Evolutionary conservation across 116 monocot species (phyloP), one percentile per base, ranked within the genome.

Genomic region (Trichopus zeylanicus): DNA sequence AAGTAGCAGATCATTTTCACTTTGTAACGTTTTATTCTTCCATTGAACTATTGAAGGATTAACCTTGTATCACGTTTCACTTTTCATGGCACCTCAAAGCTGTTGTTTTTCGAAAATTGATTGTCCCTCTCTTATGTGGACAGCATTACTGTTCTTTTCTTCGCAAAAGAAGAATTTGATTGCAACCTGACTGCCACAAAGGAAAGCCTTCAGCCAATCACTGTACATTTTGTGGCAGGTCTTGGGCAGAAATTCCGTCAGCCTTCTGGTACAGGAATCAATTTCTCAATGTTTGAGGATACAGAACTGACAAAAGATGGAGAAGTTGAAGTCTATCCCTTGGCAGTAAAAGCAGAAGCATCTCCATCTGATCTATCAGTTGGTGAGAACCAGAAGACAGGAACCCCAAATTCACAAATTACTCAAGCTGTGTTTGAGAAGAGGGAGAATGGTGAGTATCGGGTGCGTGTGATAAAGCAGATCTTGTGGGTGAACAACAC

Each of bases 161-260:
- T 95, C 65, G 90, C 95, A 53, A 83, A 90, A 65, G 94, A 94
- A 81, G 84, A 70, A 7, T 24, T 73, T 28, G 69, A 83, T 22
- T 89, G 90, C 51, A 84, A 78, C 34, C 53, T 90, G 7, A 68
- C 63, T 3, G 37, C 84, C 34, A 81, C 66, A 32, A 86, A 81
- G 55, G 81, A 73, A 5, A 63, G 63, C 56, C 62, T 78, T 57
- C 38, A 68, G 46, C 95, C 95, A 48, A 65, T 87, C 37, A 81
- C 81, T 16, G 67, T 89, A 26, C 49, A 86, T 20, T 95, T 95
- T 55, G 67, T 72, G 27, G 74, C 76, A 68, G 95, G 95, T 12
- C 74, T 95, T 8, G 84, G 90, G 13, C 95, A 95, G 71, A 95
- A 84, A 66, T 95, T 90, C 69, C 76, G 62, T 56, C 95, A 95